Evolutionary conservation across 176 grass and related monocot species (phyloP).

Genomic region (Saccharum spontaneum): DNA sequence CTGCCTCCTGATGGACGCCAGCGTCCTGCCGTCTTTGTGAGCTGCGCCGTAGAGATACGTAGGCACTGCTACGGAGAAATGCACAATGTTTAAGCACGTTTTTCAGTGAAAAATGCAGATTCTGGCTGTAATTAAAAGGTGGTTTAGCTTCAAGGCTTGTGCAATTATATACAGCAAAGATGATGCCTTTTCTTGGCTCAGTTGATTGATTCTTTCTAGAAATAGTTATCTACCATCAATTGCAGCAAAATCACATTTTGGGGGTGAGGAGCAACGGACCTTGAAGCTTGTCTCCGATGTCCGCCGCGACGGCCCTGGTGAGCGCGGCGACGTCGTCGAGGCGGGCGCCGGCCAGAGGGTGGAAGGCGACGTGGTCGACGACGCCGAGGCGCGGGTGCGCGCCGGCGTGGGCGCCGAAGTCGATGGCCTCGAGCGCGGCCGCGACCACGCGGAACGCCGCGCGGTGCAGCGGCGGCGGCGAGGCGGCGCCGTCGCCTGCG

Average conservation of each 20-base stretch:
- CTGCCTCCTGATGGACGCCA: conserved; percentile 67
- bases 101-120: background rate
- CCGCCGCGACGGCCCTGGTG: conserved; percentile 43
- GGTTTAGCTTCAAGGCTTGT: background rate
- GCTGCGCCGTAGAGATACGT: conserved; percentile 72
- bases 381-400: conserved; percentile 77
- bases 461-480: conserved; percentile 33
- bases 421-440: conserved; percentile 55
- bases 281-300: conserved; percentile 59
- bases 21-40: conserved; percentile 53
- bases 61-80: conserved; percentile 41
- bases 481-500: background rate
- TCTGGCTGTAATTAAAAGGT: background rate
- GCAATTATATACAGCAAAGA: background rate
- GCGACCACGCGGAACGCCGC: conserved; percentile 60
- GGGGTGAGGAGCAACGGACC: conserved; percentile 27
- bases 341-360: conserved; percentile 47
- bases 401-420: conserved; percentile 53
- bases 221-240: background rate
- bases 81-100: background rate
- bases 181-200: background rate
- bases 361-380: conserved; percentile 78
- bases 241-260: background rate
- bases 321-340: conserved; percentile 55
- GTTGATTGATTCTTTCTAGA: background rate